Evolutionary conservation across 139 green algal species (phyloP).

Genomic region (Mesotaenium endlicherianum): DNA sequence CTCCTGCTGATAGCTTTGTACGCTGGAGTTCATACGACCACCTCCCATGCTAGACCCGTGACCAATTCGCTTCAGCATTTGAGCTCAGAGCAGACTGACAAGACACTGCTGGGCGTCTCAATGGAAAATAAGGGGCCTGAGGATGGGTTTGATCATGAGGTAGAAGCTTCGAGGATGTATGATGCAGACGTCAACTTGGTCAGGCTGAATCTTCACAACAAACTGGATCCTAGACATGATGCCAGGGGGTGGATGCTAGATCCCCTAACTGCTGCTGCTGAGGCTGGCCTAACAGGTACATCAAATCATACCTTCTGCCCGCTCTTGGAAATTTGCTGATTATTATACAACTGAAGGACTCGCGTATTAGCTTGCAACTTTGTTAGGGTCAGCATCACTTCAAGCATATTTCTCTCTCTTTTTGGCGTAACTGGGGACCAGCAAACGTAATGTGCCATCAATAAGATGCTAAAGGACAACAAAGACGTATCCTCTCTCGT

Average conservation of each 20-base stretch:
- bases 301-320: neutral
- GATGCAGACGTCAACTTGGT: conserved; percentile 8
- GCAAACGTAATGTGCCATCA: too few species aligned
- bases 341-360: neutral
- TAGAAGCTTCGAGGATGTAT: neutral
- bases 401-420: neutral
- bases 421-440: too few species aligned
- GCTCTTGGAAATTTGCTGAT: conserved; percentile 1
- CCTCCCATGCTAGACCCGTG: too few species aligned
- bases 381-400: neutral
- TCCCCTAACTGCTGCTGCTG: conserved; percentile 10
- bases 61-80: too few species aligned
- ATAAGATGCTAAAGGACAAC: too few species aligned
- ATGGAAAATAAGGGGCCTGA: too few species aligned
- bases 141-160: too few species aligned
- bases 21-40: too few species aligned
- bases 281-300: conserved; percentile 35
- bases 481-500: too few species aligned
- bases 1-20: too few species aligned
- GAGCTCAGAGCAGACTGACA: too few species aligned
- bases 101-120: too few species aligned
- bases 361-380: neutral
- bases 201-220: neutral
- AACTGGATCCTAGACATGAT: conserved; percentile 19
- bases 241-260: conserved; percentile 47